A percentile compares a stretch with the other conserved stretches of the same genome.
phyloP scores from a whole-genome alignment of 139 green algal genomes.

The Coelastrella sp. region DNA sequence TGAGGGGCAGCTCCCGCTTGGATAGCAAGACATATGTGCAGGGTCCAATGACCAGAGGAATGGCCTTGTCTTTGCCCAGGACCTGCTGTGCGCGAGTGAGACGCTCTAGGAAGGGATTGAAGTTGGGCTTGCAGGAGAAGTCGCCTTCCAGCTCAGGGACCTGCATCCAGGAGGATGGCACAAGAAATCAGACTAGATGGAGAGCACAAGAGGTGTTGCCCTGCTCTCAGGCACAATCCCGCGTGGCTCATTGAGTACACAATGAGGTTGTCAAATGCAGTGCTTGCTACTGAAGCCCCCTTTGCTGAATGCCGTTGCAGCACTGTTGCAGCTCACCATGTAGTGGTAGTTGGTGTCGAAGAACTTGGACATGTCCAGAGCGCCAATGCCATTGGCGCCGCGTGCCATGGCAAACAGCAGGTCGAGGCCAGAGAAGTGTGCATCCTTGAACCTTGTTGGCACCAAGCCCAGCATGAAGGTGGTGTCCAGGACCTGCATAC shows the following conservation, averaged over 20 bases:
- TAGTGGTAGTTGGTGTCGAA: constrained; percentile 97
- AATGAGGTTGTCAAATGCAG: no score
- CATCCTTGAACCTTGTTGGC: constrained; percentile 78
- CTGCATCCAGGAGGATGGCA: constrained; percentile 36
- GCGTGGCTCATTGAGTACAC: no score
- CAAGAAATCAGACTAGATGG: background rate
- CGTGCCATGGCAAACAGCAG: constrained; percentile 92
- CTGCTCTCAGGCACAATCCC: background rate
- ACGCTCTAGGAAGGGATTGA: constrained; percentile 67
- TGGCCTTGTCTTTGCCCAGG: constrained; percentile 72
- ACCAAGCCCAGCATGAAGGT: constrained; percentile 76
- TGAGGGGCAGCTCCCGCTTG: constrained; percentile 50
- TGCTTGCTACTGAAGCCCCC: background rate
- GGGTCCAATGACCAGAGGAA: constrained; percentile 89
- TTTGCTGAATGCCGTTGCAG: background rate
- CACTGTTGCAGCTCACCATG: constrained; percentile 58
- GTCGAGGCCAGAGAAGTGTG: constrained; percentile 66
- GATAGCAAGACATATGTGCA: constrained; percentile 78
- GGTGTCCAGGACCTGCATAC: constrained; percentile 78
- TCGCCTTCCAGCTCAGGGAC: constrained; percentile 78
- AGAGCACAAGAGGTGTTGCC: no score
- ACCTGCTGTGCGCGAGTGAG: constrained; percentile 68
- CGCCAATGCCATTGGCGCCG: constrained; percentile 62
- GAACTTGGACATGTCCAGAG: constrained; percentile 93
- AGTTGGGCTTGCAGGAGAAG: constrained; percentile 63